Conservation (phyloP, 208 protist genomes). For the Leishmania aethiopica region DNA sequence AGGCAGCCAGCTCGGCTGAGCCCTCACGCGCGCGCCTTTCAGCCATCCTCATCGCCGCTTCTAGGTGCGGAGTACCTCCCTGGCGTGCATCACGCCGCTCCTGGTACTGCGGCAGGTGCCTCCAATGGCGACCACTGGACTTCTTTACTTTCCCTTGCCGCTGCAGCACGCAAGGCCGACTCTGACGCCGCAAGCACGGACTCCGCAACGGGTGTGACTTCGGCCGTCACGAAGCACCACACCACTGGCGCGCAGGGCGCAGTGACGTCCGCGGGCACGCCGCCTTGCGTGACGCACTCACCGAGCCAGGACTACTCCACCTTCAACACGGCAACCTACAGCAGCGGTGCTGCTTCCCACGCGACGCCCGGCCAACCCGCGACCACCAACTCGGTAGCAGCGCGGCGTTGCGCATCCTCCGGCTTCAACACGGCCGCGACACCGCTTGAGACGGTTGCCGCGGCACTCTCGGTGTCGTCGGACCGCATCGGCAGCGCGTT, state of each 20-base stretch:
- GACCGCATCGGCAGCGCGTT: background rate
- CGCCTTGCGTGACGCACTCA: background rate
- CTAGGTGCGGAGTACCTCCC: slow-evolving; percentile 7
- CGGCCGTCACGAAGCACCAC: background rate
- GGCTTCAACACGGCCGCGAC: background rate
- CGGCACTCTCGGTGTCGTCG: background rate
- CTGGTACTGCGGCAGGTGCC: background rate
- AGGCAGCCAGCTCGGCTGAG: slow-evolving; percentile 25
- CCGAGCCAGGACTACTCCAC: slow-evolving; percentile 10
- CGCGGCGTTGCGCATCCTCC: background rate
- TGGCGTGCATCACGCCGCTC: slow-evolving; percentile 14
- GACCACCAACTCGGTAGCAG: background rate
- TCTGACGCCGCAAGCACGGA: slow-evolving; percentile 10
- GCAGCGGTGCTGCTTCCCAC: background rate
- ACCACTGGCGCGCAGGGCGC: background rate
- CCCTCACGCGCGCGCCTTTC: slow-evolving; percentile 32
- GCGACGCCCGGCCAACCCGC: background rate
- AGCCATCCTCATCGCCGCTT: slow-evolving; percentile 15
- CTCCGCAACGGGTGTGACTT: background rate
- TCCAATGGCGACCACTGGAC: slow-evolving; percentile 1
- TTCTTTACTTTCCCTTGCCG: background rate
- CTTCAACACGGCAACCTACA: background rate
- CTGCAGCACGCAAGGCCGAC: background rate
- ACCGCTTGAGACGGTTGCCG: background rate
- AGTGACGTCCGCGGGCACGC: slow-evolving; percentile 5